These are phyloP conservation scores for Epichloe amarillans DNA, from an alignment of 2,329 filamentous ascomycete genomes.

Conservation along the genomic window DNA sequence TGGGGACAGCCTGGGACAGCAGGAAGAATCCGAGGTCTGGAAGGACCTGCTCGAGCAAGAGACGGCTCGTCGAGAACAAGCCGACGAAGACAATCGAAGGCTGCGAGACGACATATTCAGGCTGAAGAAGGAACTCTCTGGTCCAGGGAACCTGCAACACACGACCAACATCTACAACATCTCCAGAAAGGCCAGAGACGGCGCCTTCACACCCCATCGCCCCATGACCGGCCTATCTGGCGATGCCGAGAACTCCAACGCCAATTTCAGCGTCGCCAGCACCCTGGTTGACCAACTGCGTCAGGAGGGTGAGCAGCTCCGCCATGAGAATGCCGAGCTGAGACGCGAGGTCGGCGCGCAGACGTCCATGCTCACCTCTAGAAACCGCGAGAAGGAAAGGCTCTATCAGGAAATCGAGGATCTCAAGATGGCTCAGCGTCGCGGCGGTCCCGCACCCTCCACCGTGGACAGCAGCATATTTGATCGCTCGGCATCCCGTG, in stretches of 20 bases:
- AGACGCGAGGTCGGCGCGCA: constrained; percentile 88
- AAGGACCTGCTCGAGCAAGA: constrained; percentile 91
- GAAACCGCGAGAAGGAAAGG: constrained; percentile 88
- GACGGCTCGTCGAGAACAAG: constrained; percentile 74
- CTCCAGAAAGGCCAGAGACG: constrained; percentile 38
- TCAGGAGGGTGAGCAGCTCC: constrained; percentile 58
- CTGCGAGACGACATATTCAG: constrained; percentile 76
- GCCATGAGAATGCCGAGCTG: constrained; percentile 85
- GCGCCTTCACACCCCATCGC: constrained; percentile 31
- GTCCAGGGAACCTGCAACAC: constrained; percentile 32
- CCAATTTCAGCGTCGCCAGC: constrained; percentile 43
- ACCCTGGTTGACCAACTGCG: constrained; percentile 66
- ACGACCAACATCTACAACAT: constrained; percentile 57
- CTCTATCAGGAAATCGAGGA: constrained; percentile 97
- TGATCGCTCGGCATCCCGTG: constrained; percentile 83
- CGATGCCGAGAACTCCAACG: constrained; percentile 36
- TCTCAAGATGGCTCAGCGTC: constrained; percentile 74
- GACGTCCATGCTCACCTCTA: constrained; percentile 91
- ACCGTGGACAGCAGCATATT: constrained; percentile 83
- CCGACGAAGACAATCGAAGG: constrained; percentile 75
- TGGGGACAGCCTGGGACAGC: constrained; percentile 35
- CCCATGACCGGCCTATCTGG: constrained; percentile 37
- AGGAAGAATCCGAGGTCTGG: constrained; percentile 71
- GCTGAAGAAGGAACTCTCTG: constrained; percentile 44
- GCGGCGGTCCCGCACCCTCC: constrained; percentile 45